Percentiles rank a stretch among this genome's conserved stretches.
phyloP scores from a whole-genome alignment of 768 basidiomycete genomes.

The Asterophora lycoperdoides region DNA sequence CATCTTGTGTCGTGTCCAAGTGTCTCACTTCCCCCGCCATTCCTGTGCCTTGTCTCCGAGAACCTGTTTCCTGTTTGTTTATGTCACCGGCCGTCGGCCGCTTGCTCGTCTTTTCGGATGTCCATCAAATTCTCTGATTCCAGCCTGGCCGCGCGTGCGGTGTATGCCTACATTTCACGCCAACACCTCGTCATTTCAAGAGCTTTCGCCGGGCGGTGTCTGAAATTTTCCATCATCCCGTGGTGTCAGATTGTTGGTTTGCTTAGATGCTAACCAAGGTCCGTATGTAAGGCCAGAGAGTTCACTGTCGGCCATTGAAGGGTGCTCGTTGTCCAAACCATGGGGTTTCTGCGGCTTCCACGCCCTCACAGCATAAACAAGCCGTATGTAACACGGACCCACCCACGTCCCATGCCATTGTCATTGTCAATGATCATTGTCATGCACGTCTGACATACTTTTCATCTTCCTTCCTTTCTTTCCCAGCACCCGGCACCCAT shows the following conservation, averaged over 20 bases:
- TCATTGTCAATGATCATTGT: too few species aligned
- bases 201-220: neutral
- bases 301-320: neutral
- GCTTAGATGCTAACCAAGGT: neutral
- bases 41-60: neutral
- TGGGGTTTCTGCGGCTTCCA: too few species aligned
- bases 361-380: too few species aligned
- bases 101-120: neutral
- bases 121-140: constrained; percentile 2
- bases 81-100: neutral
- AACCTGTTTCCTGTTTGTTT: neutral
- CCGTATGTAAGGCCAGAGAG: neutral
- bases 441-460: neutral
- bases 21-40: neutral
- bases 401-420: too few species aligned
- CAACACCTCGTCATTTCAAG: neutral
- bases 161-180: neutral
- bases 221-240: neutral
- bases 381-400: too few species aligned
- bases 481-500: too few species aligned
- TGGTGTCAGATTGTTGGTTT: neutral
- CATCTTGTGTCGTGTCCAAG: neutral
- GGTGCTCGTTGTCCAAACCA: too few species aligned
- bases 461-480: too few species aligned
- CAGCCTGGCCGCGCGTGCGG: neutral